A percentile compares a stretch with the other conserved stretches of the same genome.
phyloP scores from a whole-genome alignment of 2,329 filamentous ascomycete genomes.

The Stagonosporopsis vannaccii region DNA sequence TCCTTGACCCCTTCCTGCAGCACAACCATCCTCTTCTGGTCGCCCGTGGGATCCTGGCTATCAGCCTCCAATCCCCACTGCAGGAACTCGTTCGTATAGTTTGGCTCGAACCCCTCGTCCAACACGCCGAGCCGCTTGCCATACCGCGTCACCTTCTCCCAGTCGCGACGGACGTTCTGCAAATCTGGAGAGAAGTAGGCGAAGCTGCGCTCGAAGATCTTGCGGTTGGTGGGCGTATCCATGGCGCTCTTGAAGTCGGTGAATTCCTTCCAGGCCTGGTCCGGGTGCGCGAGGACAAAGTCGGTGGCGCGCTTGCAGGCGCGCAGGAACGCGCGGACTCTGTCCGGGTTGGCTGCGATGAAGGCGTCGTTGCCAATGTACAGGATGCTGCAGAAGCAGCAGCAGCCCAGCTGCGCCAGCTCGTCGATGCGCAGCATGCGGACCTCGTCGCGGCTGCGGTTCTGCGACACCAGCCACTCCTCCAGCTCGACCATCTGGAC shows the following conservation, averaged over 20 bases:
- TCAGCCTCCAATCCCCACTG: slow-evolving; percentile 71
- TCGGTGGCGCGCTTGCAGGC: slow-evolving; percentile 79
- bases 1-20: slow-evolving; percentile 72
- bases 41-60: slow-evolving; percentile 70
- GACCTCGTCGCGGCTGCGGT: slow-evolving; percentile 70
- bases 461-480: slow-evolving; percentile 73
- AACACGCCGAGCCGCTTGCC: slow-evolving; percentile 76
- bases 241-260: slow-evolving; percentile 76
- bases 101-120: slow-evolving; percentile 68
- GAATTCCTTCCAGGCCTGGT: slow-evolving; percentile 71
- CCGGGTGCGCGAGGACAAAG: slow-evolving; percentile 70
- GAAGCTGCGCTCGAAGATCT: slow-evolving; percentile 81
- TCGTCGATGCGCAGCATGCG: slow-evolving; percentile 84
- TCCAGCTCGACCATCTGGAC: slow-evolving; percentile 85
- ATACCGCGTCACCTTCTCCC: slow-evolving; percentile 79
- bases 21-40: slow-evolving; percentile 76
- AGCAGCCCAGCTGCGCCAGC: slow-evolving; percentile 79
- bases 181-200: slow-evolving; percentile 78
- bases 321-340: slow-evolving; percentile 71
- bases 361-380: slow-evolving; percentile 82
- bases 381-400: slow-evolving; percentile 83
- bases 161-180: slow-evolving; percentile 78
- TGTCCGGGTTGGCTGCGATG: slow-evolving; percentile 69
- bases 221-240: slow-evolving; percentile 72
- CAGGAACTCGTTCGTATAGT: slow-evolving; percentile 78